phyloP scores from a whole-genome alignment of 2,329 filamentous ascomycete genomes.

The Sporothrix curviconia region DNA sequence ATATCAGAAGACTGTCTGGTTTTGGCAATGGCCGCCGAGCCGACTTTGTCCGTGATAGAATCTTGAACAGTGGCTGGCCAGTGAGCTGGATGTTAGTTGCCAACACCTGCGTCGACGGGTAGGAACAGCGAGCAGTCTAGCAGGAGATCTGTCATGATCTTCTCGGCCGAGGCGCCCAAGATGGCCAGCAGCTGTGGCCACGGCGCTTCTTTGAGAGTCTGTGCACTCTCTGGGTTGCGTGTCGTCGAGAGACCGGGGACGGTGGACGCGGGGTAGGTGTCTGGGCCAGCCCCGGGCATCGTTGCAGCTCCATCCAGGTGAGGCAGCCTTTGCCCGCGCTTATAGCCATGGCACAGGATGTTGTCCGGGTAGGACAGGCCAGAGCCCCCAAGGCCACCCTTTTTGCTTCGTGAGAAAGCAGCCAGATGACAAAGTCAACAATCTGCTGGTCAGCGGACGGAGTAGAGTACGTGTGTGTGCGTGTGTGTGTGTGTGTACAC shows the following conservation, averaged over 20 bases:
- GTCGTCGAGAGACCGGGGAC: constrained; percentile 61
- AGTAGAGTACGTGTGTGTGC: too few species aligned
- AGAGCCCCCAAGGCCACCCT: constrained; percentile 17
- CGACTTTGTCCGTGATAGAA: background rate
- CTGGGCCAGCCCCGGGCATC: background rate
- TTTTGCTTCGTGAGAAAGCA: constrained; percentile 59
- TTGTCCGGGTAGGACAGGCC: constrained; percentile 10
- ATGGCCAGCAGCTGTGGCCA: constrained; percentile 73
- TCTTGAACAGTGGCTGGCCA: constrained; percentile 43
- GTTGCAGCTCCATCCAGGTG: background rate
- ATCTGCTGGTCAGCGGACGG: constrained; percentile 49
- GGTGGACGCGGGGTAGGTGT: background rate
- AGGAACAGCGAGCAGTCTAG: constrained; percentile 72
- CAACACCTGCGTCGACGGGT: constrained; percentile 49
- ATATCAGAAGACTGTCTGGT: constrained; percentile 49
- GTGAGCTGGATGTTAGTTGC: constrained; percentile 74
- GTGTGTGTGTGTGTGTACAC: too few species aligned
- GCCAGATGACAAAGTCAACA: constrained; percentile 70
- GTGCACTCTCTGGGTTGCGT: constrained; percentile 64
- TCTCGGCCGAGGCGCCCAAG: constrained; percentile 67
- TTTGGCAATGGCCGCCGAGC: background rate
- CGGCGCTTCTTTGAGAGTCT: constrained; percentile 57
- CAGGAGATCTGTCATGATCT: constrained; percentile 70
- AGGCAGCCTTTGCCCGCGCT: constrained; percentile 35
- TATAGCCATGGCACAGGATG: constrained; percentile 76